phyloP scores from a whole-genome alignment of 2,329 filamentous ascomycete species.

The Westerdykella aurantiaca region DNA sequence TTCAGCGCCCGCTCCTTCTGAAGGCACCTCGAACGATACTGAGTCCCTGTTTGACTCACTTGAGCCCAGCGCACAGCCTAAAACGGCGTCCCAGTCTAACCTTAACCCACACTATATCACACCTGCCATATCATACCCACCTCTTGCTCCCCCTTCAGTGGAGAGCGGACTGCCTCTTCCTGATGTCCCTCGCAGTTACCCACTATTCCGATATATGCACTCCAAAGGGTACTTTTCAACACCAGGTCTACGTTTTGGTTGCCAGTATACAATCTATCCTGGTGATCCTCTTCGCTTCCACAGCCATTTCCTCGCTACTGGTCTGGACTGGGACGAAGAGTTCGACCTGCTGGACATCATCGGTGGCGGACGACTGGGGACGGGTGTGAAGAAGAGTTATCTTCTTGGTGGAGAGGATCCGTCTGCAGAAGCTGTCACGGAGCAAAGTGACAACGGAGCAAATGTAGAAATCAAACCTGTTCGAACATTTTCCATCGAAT shows the following conservation, averaged over 20 bases:
- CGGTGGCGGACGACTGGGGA: conserved; percentile 79
- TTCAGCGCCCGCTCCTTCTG: conserved; percentile 6
- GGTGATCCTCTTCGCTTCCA: conserved; percentile 93
- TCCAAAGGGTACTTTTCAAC: conserved; percentile 76
- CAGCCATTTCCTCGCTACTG: conserved; percentile 85
- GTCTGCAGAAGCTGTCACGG: conserved; percentile 21
- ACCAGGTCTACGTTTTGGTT: conserved; percentile 89
- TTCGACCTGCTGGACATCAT: conserved; percentile 81
- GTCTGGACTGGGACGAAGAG: conserved; percentile 79
- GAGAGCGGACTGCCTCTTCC: conserved; percentile 28
- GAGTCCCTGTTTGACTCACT: conserved; percentile 23
- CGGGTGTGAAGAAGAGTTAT: conserved; percentile 93
- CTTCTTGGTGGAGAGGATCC: conserved; percentile 65
- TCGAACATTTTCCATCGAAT: conserved; percentile 80
- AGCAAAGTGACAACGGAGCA: conserved; percentile 14
- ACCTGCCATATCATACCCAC: conserved; percentile 42
- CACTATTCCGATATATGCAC: conserved; percentile 77
- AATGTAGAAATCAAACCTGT: conserved; percentile 43
- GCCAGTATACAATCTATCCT: conserved; percentile 89
- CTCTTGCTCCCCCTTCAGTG: conserved; percentile 20
- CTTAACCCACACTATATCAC: conserved; percentile 37
- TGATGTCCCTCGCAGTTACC: conserved; percentile 48
- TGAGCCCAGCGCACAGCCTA: conserved; percentile 3
- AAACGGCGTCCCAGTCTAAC: conserved; percentile 11
- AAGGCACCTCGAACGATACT: conserved; percentile 6